A percentile compares a stretch with the other conserved stretches of the same genome.
Evolutionary conservation across 2,329 filamentous ascomycete genomes (phyloP).

Genomic region (Raffaelea ambrosiae): DNA sequence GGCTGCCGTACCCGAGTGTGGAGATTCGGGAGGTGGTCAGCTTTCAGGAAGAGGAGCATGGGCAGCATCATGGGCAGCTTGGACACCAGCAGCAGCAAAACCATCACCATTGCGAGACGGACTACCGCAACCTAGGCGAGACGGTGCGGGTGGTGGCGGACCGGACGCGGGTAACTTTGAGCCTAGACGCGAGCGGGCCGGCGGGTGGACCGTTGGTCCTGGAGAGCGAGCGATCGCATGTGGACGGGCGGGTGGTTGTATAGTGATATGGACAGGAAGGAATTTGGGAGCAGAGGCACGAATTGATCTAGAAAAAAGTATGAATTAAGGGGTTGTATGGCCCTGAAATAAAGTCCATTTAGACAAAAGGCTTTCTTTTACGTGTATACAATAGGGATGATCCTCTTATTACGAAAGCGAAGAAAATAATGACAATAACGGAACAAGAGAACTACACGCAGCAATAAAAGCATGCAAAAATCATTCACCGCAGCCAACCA

Average conservation of each 20-base stretch:
- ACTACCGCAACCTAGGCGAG: conserved; percentile 71
- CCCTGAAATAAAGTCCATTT: no score
- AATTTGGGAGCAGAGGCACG: background rate
- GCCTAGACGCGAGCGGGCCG: conserved; percentile 57
- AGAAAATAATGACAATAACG: no score
- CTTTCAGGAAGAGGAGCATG: conserved; percentile 10
- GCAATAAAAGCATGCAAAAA: no score
- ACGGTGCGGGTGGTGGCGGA: conserved; percentile 67
- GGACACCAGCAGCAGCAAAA: conserved; percentile 7
- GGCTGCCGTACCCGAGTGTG: conserved; percentile 66
- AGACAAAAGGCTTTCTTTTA: no score
- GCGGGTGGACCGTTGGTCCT: conserved; percentile 59
- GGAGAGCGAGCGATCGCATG: conserved; percentile 43
- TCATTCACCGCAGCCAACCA: no score
- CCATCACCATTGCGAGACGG: conserved; percentile 58
- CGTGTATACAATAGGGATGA: no score
- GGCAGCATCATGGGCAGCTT: background rate
- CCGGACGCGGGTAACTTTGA: conserved; percentile 63
- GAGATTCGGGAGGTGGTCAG: conserved; percentile 60
- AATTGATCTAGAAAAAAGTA: background rate
- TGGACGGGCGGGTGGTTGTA: conserved; percentile 27
- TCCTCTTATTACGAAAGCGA: no score
- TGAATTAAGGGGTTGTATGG: background rate
- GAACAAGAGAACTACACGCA: no score
- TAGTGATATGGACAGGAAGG: background rate